Percentiles rank a stretch among this genome's conserved stretches.
phyloP scores from a whole-genome alignment of 768 basidiomycete genomes.

The Agaricus bisporus region DNA sequence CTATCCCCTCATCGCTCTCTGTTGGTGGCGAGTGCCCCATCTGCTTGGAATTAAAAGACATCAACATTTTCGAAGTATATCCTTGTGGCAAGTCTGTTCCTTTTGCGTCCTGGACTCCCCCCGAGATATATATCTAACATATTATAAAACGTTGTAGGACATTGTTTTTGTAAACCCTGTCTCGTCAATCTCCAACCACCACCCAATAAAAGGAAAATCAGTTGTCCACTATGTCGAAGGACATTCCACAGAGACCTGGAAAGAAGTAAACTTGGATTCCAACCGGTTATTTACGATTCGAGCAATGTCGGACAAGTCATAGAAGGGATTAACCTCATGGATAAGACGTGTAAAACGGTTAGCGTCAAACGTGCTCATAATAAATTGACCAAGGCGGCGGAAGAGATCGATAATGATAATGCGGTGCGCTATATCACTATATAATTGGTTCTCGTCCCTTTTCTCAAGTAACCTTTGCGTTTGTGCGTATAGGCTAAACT shows the following conservation, averaged over 20 bases:
- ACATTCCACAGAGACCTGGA: background rate
- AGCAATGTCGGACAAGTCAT: slow-evolving; percentile 3
- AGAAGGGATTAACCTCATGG: slow-evolving; percentile 10
- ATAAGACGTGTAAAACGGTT: slow-evolving; percentile 2
- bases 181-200: slow-evolving; percentile 13
- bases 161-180: slow-evolving; percentile 36
- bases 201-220: background rate
- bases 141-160: slow-evolving; percentile 25
- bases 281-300: slow-evolving; percentile 2
- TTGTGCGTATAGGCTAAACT: slow-evolving; percentile 21
- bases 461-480: no score
- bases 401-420: slow-evolving; percentile 18
- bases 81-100: slow-evolving; percentile 25
- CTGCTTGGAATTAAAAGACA: slow-evolving; percentile 21
- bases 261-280: background rate
- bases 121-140: no score
- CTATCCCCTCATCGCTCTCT: slow-evolving; percentile 3
- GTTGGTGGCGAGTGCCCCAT: slow-evolving; percentile 14
- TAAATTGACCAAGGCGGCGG: slow-evolving; percentile 25
- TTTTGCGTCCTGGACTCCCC: background rate
- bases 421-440: slow-evolving; percentile 23
- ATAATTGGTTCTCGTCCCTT: no score
- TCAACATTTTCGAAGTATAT: slow-evolving; percentile 23
- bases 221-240: slow-evolving; percentile 3
- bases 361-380: slow-evolving; percentile 30